These are phyloP conservation scores for Eutrema japonicum DNA, from an alignment of 345 rosid genomes.

Conservation along the genomic window DNA sequence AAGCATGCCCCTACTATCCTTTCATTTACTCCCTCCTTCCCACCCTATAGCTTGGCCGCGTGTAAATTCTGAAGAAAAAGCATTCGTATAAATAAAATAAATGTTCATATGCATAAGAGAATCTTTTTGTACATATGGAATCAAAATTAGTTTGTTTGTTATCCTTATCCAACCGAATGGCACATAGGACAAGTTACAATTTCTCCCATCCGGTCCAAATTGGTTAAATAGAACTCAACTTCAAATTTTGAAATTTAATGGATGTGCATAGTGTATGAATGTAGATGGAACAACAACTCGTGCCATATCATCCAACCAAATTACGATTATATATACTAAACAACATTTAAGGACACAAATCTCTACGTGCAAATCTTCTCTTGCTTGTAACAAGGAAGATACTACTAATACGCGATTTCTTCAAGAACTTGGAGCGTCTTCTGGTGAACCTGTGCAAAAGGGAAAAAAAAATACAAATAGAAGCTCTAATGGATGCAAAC, in stretches of 20 bases:
- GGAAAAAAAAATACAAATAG: conserved; percentile 2
- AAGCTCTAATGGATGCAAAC: background rate
- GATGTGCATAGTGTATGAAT: background rate
- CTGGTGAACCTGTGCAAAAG: conserved; percentile 70
- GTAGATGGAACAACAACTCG: background rate
- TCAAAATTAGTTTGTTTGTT: background rate
- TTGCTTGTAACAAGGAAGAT: conserved; percentile 9
- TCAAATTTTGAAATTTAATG: background rate
- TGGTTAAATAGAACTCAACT: background rate
- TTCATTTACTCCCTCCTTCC: background rate
- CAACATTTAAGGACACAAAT: conserved; percentile 1
- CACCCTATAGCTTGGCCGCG: conserved; percentile 4
- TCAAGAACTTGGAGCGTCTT: conserved; percentile 83
- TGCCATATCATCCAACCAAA: background rate
- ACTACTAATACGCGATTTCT: conserved; percentile 74
- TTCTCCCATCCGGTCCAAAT: background rate
- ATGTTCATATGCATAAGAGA: too few species aligned
- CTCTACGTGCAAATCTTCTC: conserved; percentile 16
- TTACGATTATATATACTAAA: conserved; percentile 23
- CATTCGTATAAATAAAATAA: background rate
- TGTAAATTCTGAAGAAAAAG: background rate
- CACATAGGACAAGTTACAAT: background rate
- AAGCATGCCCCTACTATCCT: conserved; percentile 20
- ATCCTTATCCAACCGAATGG: conserved; percentile 1
- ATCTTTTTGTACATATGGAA: too few species aligned